Base-by-base conservation (phyloP, 2,329 filamentous ascomycete genomes). In the Fusarium scirpi region DNA sequence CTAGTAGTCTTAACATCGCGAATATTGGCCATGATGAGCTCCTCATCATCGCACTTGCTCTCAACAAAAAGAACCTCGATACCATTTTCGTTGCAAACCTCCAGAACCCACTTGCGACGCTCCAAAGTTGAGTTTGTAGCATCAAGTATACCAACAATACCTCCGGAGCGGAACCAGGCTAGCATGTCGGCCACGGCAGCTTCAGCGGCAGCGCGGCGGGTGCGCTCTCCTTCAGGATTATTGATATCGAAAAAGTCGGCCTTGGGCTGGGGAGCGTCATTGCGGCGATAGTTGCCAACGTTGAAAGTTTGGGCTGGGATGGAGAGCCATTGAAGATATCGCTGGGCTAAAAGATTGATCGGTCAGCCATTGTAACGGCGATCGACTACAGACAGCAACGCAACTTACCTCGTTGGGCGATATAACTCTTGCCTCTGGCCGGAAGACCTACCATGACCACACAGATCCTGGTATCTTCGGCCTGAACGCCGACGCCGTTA, bases 361-460 rank as follows among this genome's bases (percentile, higher is more conserved):
- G 24, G 59, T 75, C 27, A 76, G 58, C 38, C 24, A 61, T 44
- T 30, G 46, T 62, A 40, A 20, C 41, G 38, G 13, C 10, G 18
- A 53, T 25, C 22, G 18, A 18, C 22, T 29, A 27, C 51, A n/a
- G 27, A n/a, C 38, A 47, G 55, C 46, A 58, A 66, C 43, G 62
- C 62, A 48, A 79, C 84, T 77, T 85, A 96, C 94, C 94, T 89
- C 98, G 98, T 78, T 97, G 94, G 74, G 96, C 95, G 79, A 99
- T 98, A 81, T 97, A 90, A 84, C 94, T 97, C 87, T 99, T 99
- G 78, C 96, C 96, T 74, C 96, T 88, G 67, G 96, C 96, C 58
- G 96, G 96, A 79, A 99, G 86, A 73, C 96, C 96, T 65, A 99
- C 96, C 96, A 99, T 98, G 76, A 99, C 94, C 71, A 99, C 94